Evolutionary conservation across 2,329 filamentous ascomycete genomes (phyloP).

Genomic region (Tolypocladium capitatum): DNA sequence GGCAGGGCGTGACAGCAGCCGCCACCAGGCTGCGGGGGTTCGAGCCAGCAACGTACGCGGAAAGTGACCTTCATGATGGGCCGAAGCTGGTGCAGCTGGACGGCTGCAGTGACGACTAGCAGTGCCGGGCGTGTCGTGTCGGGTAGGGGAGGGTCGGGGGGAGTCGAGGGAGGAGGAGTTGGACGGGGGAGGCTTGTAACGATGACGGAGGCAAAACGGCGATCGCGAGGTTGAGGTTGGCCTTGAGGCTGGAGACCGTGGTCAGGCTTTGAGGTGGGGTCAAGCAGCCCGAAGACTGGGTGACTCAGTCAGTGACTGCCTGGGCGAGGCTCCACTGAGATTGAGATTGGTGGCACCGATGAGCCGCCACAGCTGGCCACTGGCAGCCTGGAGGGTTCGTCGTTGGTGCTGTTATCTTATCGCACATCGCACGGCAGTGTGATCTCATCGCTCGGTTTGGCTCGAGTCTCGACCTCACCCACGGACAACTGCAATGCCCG

Average conservation of each 20-base stretch:
- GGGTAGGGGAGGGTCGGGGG: neutral
- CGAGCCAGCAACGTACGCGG: conserved; percentile 33
- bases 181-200: neutral
- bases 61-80: conserved; percentile 57
- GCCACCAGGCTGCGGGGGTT: neutral
- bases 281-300: neutral
- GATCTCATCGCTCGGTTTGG: neutral
- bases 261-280: conserved; percentile 3
- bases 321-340: neutral
- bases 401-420: neutral
- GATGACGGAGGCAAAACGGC: conserved; percentile 5
- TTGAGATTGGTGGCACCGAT: too few species aligned
- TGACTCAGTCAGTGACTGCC: neutral
- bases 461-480: neutral
- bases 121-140: neutral
- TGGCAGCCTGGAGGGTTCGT: too few species aligned
- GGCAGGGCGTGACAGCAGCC: neutral
- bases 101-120: conserved; percentile 2
- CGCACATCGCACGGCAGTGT: too few species aligned
- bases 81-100: conserved; percentile 21
- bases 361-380: too few species aligned
- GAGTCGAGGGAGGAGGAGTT: neutral
- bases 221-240: neutral
- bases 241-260: conserved; percentile 3
- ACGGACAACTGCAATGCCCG: neutral